Evolutionary conservation across 805 yeast species (phyloP), one percentile per base, ranked within the genome.

Genomic region (Pichia insulana): DNA sequence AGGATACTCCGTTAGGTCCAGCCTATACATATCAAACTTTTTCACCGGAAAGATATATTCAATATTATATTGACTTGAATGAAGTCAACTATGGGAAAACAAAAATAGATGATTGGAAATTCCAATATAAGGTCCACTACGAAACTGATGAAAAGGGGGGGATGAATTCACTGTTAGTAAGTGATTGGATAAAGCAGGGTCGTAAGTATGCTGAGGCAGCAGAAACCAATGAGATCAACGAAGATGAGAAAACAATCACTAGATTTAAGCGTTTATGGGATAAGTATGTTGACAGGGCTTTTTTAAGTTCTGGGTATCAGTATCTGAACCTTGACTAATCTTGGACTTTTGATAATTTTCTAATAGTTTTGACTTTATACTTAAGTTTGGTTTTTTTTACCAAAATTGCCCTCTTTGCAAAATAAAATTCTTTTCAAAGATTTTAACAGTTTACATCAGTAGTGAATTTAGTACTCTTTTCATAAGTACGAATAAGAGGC

Each of bases 11-110:
- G 1, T 57, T 80, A 31, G 96, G 96, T 0, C 96, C 95, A 2
- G 96, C 81, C 0, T 84, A 80, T 56, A 61, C 63, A 2, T 74
- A 79, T 2, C 94, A 85, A 63, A 56, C 77, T 27, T 83, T 83
- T 50, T 69, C 90, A 0, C 95, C 95, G 0, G 70, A 73, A 32
- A 65, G 76, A 46, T 87, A 80, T 60, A 77, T 77, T 1, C 94
- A 84, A 56, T 85, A 80, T 57, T 86, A 66, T 57, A 71, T 79
- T n/a, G 85, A 86, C 57, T 66, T 86, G 46, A 52, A 59, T 45
- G 41, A 47, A 16, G 9, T 39, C 7, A 48, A 48, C 30, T 45
- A 43, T 20, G 47, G 43, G 10, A 76, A 78, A 46, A 47, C 57
- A 4, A 50, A 63, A 18, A 62, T 64, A 0, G 55, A 58, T 11